phyloP scores from a whole-genome alignment of 2,329 filamentous ascomycete genomes.

The Aureobasidium sp. region DNA sequence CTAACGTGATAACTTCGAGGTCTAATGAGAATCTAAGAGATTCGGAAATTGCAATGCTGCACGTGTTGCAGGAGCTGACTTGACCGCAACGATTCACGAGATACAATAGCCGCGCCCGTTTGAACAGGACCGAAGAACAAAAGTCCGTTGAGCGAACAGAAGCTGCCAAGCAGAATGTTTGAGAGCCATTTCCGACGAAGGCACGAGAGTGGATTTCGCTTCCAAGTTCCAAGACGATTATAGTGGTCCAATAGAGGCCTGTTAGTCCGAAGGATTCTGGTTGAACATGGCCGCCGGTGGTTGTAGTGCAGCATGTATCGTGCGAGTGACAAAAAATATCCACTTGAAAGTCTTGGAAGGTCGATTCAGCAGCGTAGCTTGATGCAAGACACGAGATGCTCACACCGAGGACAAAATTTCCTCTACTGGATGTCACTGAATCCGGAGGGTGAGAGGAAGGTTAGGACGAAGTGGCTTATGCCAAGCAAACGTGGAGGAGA shows the following conservation, averaged over 20 bases:
- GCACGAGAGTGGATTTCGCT: background rate
- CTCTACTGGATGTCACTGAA: background rate
- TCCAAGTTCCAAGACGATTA: background rate
- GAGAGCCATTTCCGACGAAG: background rate
- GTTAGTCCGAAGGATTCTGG: background rate
- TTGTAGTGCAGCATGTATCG: background rate
- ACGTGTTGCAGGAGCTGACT: background rate
- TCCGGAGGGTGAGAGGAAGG: background rate
- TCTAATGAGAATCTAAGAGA: background rate
- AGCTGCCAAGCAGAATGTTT: background rate
- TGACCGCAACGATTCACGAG: background rate
- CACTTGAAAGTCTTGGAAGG: background rate
- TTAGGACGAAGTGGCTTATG: conserved; percentile 7
- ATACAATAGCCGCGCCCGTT: background rate
- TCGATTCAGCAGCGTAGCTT: background rate
- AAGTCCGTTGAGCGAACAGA: background rate
- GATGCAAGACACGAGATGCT: background rate
- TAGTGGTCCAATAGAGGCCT: background rate
- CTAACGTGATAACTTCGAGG: background rate
- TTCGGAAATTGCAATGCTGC: background rate
- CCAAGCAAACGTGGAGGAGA: background rate
- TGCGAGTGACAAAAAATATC: background rate
- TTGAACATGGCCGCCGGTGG: background rate
- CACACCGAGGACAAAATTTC: background rate
- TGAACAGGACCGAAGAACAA: conserved; percentile 1